These are phyloP conservation scores for Starmerella kuoi DNA, from an alignment of 805 yeast species.

Conservation along the genomic window DNA sequence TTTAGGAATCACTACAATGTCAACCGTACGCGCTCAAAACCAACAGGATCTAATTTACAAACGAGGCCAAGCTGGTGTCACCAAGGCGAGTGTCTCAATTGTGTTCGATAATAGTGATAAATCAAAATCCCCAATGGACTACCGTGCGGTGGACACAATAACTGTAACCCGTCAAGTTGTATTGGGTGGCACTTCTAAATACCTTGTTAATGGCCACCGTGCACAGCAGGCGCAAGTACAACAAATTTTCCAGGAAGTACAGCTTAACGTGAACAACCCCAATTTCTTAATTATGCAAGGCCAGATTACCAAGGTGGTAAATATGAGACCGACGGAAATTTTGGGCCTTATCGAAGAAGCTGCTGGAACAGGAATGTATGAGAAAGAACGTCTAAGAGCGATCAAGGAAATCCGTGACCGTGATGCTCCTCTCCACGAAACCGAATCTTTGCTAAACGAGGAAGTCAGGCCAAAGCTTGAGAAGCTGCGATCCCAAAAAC, in stretches of 20 bases:
- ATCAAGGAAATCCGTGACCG: slow-evolving; percentile 84
- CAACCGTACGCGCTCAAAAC: slow-evolving; percentile 88
- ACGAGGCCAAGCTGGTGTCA: slow-evolving; percentile 96
- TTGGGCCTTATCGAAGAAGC: slow-evolving; percentile 92
- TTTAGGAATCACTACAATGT: slow-evolving; percentile 87
- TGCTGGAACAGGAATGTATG: slow-evolving; percentile 93
- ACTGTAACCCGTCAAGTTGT: slow-evolving; percentile 86
- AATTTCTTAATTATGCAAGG: slow-evolving; percentile 98
- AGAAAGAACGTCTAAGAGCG: slow-evolving; percentile 84
- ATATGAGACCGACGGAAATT: slow-evolving; percentile 89
- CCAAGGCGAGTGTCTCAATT: slow-evolving; percentile 91
- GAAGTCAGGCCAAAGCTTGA: slow-evolving; percentile 90
- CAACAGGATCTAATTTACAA: slow-evolving; percentile 90
- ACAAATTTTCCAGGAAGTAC: slow-evolving; percentile 85
- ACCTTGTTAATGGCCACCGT: slow-evolving; percentile 86
- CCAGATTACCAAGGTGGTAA: slow-evolving; percentile 88
- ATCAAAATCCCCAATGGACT: slow-evolving; percentile 73
- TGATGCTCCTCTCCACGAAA: slow-evolving; percentile 71
- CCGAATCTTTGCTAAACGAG: slow-evolving; percentile 56
- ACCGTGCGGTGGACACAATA: slow-evolving; percentile 52
- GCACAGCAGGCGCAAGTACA: slow-evolving; percentile 91
- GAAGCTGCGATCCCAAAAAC: slow-evolving; percentile 66
- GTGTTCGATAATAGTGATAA: slow-evolving; percentile 82
- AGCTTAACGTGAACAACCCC: slow-evolving; percentile 90
- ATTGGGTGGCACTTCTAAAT: slow-evolving; percentile 84